Evolutionary conservation across 2,329 filamentous ascomycete genomes (phyloP).

Genomic region (Paramyrothecium roridum): DNA sequence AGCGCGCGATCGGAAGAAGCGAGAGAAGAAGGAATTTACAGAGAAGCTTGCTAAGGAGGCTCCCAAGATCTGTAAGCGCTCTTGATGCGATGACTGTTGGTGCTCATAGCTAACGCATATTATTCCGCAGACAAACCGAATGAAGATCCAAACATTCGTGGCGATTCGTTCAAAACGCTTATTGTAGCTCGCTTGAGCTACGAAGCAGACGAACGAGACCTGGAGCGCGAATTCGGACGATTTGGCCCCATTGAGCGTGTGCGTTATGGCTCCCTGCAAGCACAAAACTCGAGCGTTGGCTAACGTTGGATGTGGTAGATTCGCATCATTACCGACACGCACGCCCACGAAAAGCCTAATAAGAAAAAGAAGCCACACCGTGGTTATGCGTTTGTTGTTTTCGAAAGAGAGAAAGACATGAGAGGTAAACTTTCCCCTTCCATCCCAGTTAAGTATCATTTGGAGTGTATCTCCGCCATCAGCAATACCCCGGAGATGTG

Average conservation of each 20-base stretch:
- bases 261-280: constrained; percentile 25
- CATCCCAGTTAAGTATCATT: constrained; percentile 11
- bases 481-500: constrained; percentile 29
- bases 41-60: constrained; percentile 63
- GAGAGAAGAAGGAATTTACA: constrained; percentile 71
- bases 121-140: constrained; percentile 66
- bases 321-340: constrained; percentile 78
- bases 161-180: constrained; percentile 92
- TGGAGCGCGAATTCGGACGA: constrained; percentile 89
- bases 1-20: constrained; percentile 76
- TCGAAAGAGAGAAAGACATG: constrained; percentile 97
- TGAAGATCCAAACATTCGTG: constrained; percentile 84
- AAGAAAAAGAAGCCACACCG: constrained; percentile 80
- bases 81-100: not conserved
- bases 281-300: constrained; percentile 3
- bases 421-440: constrained; percentile 71
- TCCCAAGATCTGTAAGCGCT: constrained; percentile 57
- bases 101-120: constrained; percentile 9
- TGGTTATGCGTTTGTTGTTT: constrained; percentile 96
- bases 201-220: constrained; percentile 81
- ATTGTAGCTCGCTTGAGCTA: constrained; percentile 91
- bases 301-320: constrained; percentile 54
- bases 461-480: constrained; percentile 15
- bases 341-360: constrained; percentile 64
- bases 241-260: constrained; percentile 94